Evolutionary conservation across 2,329 filamentous ascomycete species (phyloP).

Genomic region (Balansia obtecta): DNA sequence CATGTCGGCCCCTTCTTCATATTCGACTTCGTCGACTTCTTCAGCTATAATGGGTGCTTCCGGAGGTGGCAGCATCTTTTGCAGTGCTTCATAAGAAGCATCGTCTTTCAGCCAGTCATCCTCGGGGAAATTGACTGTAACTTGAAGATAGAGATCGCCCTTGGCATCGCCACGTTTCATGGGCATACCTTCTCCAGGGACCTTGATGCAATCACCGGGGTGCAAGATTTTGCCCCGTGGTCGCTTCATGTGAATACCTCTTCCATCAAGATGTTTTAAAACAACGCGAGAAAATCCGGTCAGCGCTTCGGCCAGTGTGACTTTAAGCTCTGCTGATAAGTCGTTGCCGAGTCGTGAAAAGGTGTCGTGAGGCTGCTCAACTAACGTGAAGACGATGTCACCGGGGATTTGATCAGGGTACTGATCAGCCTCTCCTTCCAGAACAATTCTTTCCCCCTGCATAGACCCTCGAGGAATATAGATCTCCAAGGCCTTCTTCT

Average conservation of each 20-base stretch:
- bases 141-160: conserved; percentile 77
- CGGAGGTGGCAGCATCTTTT: conserved; percentile 61
- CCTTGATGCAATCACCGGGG: conserved; percentile 74
- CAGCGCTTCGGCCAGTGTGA: conserved; percentile 74
- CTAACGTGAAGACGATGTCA: conserved; percentile 81
- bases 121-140: conserved; percentile 81
- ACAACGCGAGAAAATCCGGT: conserved; percentile 85
- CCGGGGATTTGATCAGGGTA: conserved; percentile 78
- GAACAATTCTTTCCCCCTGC: conserved; percentile 79
- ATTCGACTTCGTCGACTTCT: conserved; percentile 76
- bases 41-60: conserved; percentile 52
- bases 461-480: conserved; percentile 83
- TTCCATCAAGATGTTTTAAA: conserved; percentile 82
- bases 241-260: conserved; percentile 73
- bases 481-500: conserved; percentile 90
- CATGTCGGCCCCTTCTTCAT: conserved; percentile 69
- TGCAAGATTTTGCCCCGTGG: conserved; percentile 71
- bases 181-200: conserved; percentile 89
- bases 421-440: conserved; percentile 92
- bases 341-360: conserved; percentile 81
- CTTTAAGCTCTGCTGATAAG: conserved; percentile 65
- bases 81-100: conserved; percentile 56
- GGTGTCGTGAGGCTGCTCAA: conserved; percentile 66
- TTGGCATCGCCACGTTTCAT: conserved; percentile 70
- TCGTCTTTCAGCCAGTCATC: conserved; percentile 70